These are phyloP conservation scores for Acanthamoeba lenticulata DNA, from an alignment of 208 protist genomes.

Conservation along the genomic window DNA sequence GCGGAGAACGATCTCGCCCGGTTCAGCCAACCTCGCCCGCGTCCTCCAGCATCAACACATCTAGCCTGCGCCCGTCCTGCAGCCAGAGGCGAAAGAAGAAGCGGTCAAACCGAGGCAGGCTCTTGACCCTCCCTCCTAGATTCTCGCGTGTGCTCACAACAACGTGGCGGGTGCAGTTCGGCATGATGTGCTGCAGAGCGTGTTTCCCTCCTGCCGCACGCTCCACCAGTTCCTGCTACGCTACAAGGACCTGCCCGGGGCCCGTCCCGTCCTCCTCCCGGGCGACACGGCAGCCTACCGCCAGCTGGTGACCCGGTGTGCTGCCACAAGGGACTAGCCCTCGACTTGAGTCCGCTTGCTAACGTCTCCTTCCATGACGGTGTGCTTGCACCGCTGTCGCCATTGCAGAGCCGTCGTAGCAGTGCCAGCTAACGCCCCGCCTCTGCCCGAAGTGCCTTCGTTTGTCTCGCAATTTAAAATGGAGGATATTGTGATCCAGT, in stretches of 20 bases:
- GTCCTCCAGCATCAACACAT: neutral
- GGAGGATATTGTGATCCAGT: neutral
- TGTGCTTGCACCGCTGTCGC: too few species aligned
- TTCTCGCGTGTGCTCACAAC: too few species aligned
- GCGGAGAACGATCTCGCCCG: too few species aligned
- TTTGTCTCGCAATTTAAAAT: neutral
- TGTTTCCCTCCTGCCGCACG: conserved; percentile 8
- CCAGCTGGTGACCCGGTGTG: neutral
- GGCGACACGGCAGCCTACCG: neutral
- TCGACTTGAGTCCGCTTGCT: neutral
- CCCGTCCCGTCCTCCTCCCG: neutral
- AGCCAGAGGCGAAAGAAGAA: conserved; percentile 24
- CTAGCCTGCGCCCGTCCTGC: neutral
- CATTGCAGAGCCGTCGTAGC: neutral
- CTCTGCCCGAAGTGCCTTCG: neutral
- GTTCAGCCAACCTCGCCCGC: neutral
- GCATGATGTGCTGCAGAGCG: conserved; percentile 27
- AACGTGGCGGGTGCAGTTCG: too few species aligned
- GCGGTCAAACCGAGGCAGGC: neutral
- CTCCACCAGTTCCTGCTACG: conserved; percentile 35
- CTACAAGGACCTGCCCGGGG: neutral
- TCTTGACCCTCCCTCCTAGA: too few species aligned
- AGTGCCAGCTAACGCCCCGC: neutral
- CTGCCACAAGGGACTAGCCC: neutral
- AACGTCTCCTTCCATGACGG: neutral